phyloP scores from a whole-genome alignment of 2,329 filamentous ascomycete genomes.

The Clonostachys sp. region DNA sequence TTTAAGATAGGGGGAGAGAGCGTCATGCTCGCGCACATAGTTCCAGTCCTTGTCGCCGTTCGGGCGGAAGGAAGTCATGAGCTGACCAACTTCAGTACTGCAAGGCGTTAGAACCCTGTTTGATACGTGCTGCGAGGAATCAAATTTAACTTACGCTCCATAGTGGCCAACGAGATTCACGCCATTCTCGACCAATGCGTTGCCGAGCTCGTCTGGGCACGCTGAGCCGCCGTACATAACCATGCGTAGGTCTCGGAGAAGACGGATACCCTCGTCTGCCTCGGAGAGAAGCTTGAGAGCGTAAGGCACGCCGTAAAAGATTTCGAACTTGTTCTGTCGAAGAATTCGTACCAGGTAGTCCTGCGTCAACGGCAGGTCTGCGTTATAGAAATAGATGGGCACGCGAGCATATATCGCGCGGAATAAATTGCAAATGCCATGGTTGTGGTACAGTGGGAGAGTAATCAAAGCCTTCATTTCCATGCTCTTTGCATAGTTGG shows the following conservation, averaged over 20 bases:
- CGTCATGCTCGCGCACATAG: constrained; percentile 12
- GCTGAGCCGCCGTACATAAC: constrained; percentile 52
- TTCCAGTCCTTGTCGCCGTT: constrained; percentile 18
- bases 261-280: constrained; percentile 42
- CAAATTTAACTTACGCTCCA: constrained; percentile 34
- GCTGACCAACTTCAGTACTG: constrained; percentile 17
- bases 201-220: constrained; percentile 53
- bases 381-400: constrained; percentile 33
- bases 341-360: constrained; percentile 28
- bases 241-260: constrained; percentile 37
- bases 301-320: constrained; percentile 58
- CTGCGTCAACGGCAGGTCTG: constrained; percentile 47
- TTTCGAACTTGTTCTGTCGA: constrained; percentile 25
- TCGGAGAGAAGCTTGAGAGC: constrained; percentile 58
- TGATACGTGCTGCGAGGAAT: constrained; percentile 21
- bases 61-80: constrained; percentile 16
- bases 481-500: constrained; percentile 34
- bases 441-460: constrained; percentile 53
- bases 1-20: constrained; percentile 3
- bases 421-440: constrained; percentile 50
- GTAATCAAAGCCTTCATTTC: constrained; percentile 45
- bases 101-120: neutral
- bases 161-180: constrained; percentile 52
- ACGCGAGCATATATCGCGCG: constrained; percentile 37
- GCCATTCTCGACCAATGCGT: constrained; percentile 42